phyloP scores from a whole-genome alignment of 1,284 basidiomycete genomes.

The Somion occarium region DNA sequence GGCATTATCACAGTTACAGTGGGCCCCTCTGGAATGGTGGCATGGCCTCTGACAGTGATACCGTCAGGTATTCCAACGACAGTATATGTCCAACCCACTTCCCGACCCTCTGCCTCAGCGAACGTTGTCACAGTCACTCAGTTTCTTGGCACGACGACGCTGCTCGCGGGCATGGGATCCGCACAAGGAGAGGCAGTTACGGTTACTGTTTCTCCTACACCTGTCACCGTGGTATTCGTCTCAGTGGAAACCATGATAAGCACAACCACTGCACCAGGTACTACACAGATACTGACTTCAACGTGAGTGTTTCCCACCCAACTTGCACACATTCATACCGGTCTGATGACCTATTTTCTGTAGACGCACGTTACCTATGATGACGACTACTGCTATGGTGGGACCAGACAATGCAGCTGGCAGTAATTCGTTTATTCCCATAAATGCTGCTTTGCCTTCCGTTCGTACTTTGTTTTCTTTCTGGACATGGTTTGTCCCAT shows the following conservation, averaged over 20 bases:
- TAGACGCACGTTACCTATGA: neutral
- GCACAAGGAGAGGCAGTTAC: neutral
- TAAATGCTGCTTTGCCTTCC: neutral
- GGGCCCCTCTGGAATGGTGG: neutral
- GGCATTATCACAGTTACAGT: neutral
- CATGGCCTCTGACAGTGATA: conserved; percentile 5
- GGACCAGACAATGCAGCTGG: neutral
- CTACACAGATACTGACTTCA: neutral
- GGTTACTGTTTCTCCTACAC: conserved; percentile 17
- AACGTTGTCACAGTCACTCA: neutral
- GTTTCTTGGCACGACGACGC: neutral
- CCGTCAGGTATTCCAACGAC: conserved; percentile 1
- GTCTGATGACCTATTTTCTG: neutral
- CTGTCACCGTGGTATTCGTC: conserved; percentile 24
- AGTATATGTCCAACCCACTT: neutral
- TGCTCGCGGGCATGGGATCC: neutral
- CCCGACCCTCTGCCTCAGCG: conserved; percentile 5
- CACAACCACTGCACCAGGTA: conserved; percentile 18
- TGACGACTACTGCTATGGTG: neutral
- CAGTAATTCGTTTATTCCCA: conserved; percentile 1
- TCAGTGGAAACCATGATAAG: conserved; percentile 24
- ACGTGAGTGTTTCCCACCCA: conserved; percentile 1
- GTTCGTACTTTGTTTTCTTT: neutral
- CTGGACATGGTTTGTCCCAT: neutral
- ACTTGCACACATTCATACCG: neutral